Evolutionary conservation across 1,284 basidiomycete species (phyloP).

Genomic region (Rhodofomes roseus): DNA sequence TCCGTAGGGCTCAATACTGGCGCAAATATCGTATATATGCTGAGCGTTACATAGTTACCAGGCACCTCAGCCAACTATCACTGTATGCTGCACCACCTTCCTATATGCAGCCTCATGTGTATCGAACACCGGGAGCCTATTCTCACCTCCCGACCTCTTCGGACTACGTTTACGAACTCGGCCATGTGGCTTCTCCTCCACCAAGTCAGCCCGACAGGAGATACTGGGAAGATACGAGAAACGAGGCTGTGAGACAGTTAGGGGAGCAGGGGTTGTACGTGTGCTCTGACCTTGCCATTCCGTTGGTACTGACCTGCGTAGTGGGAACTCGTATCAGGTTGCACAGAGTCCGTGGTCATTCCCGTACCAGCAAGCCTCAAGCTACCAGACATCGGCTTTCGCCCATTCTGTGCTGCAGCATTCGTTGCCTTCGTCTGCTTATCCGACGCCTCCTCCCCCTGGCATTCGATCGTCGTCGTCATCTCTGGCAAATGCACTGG

Average conservation of each 20-base stretch:
- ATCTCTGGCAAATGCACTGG: constrained; percentile 70
- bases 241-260: constrained; percentile 48
- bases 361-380: constrained; percentile 34
- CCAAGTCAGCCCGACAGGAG: constrained; percentile 37
- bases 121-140: constrained; percentile 29
- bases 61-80: constrained; percentile 58
- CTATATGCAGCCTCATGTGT: constrained; percentile 56
- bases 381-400: constrained; percentile 49
- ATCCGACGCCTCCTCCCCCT: constrained; percentile 67
- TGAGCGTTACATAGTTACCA: constrained; percentile 43
- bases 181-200: constrained; percentile 38
- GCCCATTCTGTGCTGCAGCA: constrained; percentile 62
- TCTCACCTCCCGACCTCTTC: constrained; percentile 45
- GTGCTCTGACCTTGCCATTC: neutral
- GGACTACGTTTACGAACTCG: constrained; percentile 52
- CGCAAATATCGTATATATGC: constrained; percentile 1
- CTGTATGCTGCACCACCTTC: constrained; percentile 54
- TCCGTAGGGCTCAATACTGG: constrained; percentile 23
- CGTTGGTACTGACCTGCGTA: constrained; percentile 1
- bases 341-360: constrained; percentile 29
- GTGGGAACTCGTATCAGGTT: constrained; percentile 21
- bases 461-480: constrained; percentile 61
- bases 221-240: constrained; percentile 53
- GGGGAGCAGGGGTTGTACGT: constrained; percentile 39
- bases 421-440: constrained; percentile 51